These are phyloP conservation scores for Sporopachydermia lactativora DNA, from an alignment of 805 yeast species.

Conservation along the genomic window DNA sequence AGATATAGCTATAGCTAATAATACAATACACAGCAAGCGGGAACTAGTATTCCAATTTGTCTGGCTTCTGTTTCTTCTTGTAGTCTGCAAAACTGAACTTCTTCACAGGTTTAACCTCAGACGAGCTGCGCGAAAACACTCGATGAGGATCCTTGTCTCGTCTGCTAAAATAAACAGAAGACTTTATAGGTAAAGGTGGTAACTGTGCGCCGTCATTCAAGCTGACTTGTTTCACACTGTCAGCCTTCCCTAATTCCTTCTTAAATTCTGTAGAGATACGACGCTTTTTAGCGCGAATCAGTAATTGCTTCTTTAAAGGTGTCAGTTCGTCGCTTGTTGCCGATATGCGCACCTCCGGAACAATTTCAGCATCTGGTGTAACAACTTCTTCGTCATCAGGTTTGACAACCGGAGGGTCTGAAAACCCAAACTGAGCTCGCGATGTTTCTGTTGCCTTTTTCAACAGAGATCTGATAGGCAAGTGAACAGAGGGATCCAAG, in stretches of 20 bases:
- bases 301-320: neutral
- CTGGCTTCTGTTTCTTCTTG: conserved; percentile 35
- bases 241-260: conserved; percentile 4
- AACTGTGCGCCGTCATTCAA: neutral
- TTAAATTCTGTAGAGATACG: neutral
- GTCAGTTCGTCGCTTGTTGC: too few species aligned
- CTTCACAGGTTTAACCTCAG: conserved; percentile 28
- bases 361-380: too few species aligned
- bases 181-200: neutral
- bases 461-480: conserved; percentile 1
- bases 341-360: too few species aligned
- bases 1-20: neutral
- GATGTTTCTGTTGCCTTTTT: neutral
- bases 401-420: neutral
- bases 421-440: neutral
- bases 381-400: neutral
- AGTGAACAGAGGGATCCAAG: neutral
- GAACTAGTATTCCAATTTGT: conserved; percentile 2
- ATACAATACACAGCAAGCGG: neutral
- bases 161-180: neutral
- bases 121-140: conserved; percentile 5
- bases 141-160: neutral
- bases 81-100: conserved; percentile 67
- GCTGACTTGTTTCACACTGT: neutral
- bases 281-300: neutral